Conservation (phyloP, 129 eudicot genomes). For the Ambrosia trifida region DNA sequence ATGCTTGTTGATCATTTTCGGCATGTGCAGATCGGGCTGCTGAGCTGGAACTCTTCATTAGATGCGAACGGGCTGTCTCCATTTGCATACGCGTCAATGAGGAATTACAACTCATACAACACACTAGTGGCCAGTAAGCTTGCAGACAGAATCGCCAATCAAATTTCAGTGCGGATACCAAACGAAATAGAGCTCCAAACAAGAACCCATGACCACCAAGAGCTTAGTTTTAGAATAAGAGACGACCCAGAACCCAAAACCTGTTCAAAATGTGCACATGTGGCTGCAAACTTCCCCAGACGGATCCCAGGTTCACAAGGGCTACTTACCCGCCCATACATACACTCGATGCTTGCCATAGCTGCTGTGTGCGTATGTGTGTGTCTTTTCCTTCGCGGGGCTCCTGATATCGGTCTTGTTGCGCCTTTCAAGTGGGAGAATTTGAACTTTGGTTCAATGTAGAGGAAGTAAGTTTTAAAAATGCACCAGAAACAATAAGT, state of each 20-base stretch:
- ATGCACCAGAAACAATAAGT: constrained; percentile 28
- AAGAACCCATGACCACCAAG: constrained; percentile 22
- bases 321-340: constrained; percentile 74
- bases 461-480: constrained; percentile 15
- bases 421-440: constrained; percentile 78
- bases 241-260: constrained; percentile 30
- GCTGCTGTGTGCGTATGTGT: constrained; percentile 99
- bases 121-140: constrained; percentile 66
- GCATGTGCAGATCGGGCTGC: constrained; percentile 59
- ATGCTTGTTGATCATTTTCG: constrained; percentile 1
- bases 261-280: constrained; percentile 67
- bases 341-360: constrained; percentile 86
- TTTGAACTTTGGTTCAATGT: constrained; percentile 61
- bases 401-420: constrained; percentile 59
- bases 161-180: constrained; percentile 61
- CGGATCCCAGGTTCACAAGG: constrained; percentile 56
- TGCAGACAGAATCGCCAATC: constrained; percentile 52
- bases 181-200: constrained; percentile 49
- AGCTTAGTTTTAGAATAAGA: constrained; percentile 34
- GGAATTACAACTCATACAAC: constrained; percentile 74
- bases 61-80: constrained; percentile 85
- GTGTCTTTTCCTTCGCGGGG: constrained; percentile 70
- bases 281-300: constrained; percentile 45
- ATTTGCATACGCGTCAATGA: constrained; percentile 62
- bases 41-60: constrained; percentile 68